Percentiles rank a stretch among this genome's conserved stretches.
Conservation (phyloP, 345 rosid genomes). For the Aquilaria yunnanensis region DNA sequence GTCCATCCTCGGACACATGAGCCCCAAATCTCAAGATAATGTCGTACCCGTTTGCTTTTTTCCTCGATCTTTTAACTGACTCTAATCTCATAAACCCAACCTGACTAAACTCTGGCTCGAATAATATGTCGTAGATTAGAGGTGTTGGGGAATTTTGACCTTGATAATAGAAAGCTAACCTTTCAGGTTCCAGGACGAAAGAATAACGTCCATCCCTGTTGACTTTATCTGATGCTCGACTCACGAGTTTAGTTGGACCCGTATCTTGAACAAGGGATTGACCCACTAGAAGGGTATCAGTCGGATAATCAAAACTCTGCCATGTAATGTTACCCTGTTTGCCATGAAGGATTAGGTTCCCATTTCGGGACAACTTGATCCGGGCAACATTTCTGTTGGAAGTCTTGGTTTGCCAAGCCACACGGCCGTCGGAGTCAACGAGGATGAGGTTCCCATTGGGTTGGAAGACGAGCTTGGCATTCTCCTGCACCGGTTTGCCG, state of each 20-base stretch:
- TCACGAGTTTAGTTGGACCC: slow-evolving; percentile 24
- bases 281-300: slow-evolving; percentile 37
- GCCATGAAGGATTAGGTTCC: slow-evolving; percentile 44
- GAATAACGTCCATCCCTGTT: slow-evolving; percentile 27
- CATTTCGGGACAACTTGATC: slow-evolving; percentile 26
- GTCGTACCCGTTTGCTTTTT: slow-evolving; percentile 1
- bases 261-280: slow-evolving; percentile 22
- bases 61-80: too few relatives aligned
- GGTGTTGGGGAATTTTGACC: slow-evolving; percentile 22
- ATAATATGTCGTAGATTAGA: slow-evolving; percentile 14
- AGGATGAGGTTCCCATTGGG: slow-evolving; percentile 35
- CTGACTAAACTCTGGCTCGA: background rate
- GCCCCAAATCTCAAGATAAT: background rate
- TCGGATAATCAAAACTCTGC: slow-evolving; percentile 48
- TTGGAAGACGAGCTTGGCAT: slow-evolving; percentile 30
- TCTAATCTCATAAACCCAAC: slow-evolving; percentile 15
- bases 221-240: slow-evolving; percentile 22
- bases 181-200: slow-evolving; percentile 26
- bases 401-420: slow-evolving; percentile 49
- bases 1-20: background rate
- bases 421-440: slow-evolving; percentile 35
- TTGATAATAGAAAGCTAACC: slow-evolving; percentile 22
- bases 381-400: slow-evolving; percentile 41
- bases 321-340: slow-evolving; percentile 31
- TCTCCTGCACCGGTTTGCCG: slow-evolving; percentile 34